Percentiles rank a stretch among this genome's conserved stretches.
Evolutionary conservation across 371 early-diverging fungal species (phyloP).

Genomic region (Hamiltosporidium tvaerminnensis): DNA sequence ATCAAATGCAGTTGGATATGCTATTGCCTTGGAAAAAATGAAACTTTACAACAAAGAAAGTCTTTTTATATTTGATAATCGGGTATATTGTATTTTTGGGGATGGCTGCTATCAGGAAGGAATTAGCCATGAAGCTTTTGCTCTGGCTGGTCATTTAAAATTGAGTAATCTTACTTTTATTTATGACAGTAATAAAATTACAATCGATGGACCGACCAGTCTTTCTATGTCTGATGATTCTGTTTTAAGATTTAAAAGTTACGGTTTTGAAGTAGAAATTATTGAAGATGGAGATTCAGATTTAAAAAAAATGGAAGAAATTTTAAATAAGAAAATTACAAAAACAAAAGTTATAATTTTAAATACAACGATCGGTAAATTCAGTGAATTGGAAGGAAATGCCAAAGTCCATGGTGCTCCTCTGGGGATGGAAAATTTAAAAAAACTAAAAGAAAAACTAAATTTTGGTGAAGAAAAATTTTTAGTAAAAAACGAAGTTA

Average conservation of each 20-base stretch:
- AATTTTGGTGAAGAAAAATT: slow-evolving; percentile 67
- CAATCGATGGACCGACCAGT: slow-evolving; percentile 69
- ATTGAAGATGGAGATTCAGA: slow-evolving; percentile 70
- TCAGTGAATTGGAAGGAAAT: slow-evolving; percentile 57
- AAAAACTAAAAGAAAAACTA: slow-evolving; percentile 63
- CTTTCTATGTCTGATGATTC: slow-evolving; percentile 84
- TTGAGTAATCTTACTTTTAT: slow-evolving; percentile 81
- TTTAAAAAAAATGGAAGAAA: slow-evolving; percentile 56
- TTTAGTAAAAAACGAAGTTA: slow-evolving; percentile 56
- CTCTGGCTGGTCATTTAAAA: slow-evolving; percentile 84
- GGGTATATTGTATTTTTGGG: slow-evolving; percentile 72
- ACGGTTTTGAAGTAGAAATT: slow-evolving; percentile 72
- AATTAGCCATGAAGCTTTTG: slow-evolving; percentile 79
- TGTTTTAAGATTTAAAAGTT: slow-evolving; percentile 66
- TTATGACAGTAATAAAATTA: slow-evolving; percentile 86
- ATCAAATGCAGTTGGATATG: slow-evolving; percentile 82
- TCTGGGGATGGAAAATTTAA: slow-evolving; percentile 65
- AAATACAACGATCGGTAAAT: background rate
- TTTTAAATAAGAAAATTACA: background rate
- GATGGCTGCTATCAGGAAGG: slow-evolving; percentile 99
- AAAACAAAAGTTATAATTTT: background rate
- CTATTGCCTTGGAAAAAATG: slow-evolving; percentile 58
- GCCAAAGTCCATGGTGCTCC: slow-evolving; percentile 73
- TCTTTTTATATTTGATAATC: slow-evolving; percentile 64
- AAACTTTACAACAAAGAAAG: slow-evolving; percentile 69